Percentiles rank a stretch among this genome's conserved stretches.
phyloP scores from a whole-genome alignment of 495 filamentous ascomycete species.

The Tricharina praecox region DNA sequence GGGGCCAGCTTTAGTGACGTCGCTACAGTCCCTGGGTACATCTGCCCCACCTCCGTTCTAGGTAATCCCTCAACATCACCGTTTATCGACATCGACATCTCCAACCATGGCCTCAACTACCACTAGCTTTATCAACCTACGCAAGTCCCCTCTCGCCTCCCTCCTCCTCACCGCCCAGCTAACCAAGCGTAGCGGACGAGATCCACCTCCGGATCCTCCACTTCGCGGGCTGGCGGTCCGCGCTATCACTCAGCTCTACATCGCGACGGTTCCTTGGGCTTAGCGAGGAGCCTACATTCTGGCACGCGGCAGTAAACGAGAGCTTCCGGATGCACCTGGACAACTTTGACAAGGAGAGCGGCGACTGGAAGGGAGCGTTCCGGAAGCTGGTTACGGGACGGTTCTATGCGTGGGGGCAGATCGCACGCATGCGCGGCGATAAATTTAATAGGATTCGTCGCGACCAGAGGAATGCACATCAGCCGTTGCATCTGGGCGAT shows the following conservation, averaged over 20 bases:
- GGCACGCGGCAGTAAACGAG: background rate
- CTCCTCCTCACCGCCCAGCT: background rate
- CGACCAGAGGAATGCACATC: background rate
- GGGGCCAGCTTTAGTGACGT: too few species aligned
- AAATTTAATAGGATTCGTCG: background rate
- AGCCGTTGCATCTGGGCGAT: background rate
- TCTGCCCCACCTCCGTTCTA: too few species aligned
- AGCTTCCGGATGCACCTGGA: background rate
- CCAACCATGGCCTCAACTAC: background rate
- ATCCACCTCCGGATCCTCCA: constrained; percentile 1
- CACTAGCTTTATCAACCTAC: background rate
- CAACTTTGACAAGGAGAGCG: background rate
- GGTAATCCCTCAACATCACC: too few species aligned
- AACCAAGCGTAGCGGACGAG: constrained; percentile 1
- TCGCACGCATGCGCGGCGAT: background rate
- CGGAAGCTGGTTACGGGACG: background rate
- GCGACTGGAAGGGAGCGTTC: background rate
- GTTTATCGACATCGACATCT: too few species aligned
- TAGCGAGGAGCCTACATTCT: constrained; percentile 1
- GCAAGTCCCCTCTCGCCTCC: background rate
- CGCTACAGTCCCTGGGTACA: too few species aligned
- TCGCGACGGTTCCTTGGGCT: background rate
- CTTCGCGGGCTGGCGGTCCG: constrained; percentile 1
- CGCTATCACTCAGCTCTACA: background rate
- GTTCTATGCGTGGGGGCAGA: constrained; percentile 1